Evolutionary conservation across 1,139 yeast species (phyloP).

Genomic region (Magnusiomyces tetraspermus): DNA sequence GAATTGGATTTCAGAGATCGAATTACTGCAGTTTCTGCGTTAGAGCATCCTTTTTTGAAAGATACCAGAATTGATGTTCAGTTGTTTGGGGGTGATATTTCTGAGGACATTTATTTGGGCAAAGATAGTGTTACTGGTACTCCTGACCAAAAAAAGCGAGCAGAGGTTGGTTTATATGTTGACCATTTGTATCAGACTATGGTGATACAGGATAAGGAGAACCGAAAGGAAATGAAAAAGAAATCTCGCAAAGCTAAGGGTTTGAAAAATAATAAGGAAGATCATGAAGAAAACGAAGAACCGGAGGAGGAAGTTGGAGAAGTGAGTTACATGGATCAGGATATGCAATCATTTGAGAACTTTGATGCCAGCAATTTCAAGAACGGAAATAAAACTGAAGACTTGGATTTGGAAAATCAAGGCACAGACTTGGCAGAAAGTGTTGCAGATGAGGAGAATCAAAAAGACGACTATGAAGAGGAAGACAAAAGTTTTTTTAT

Average conservation of each 20-base stretch:
- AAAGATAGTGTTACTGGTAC: no score
- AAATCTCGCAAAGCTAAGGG: no score
- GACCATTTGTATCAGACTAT: no score
- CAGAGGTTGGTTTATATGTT: no score
- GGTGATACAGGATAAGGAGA: no score
- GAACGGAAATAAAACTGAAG: not conserved
- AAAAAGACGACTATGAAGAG: not conserved
- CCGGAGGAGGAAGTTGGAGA: not conserved
- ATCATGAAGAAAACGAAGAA: no score
- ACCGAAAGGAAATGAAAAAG: no score
- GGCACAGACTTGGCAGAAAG: not conserved
- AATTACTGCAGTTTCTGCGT: slow-evolving; percentile 46
- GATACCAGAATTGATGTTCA: slow-evolving; percentile 8
- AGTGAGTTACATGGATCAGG: not conserved
- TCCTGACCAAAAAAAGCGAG: no score
- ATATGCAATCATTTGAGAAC: not conserved
- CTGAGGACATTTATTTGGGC: not conserved
- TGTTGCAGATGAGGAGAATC: not conserved
- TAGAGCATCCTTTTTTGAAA: slow-evolving; percentile 46
- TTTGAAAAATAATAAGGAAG: no score
- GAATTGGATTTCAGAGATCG: slow-evolving; percentile 50
- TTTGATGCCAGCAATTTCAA: not conserved
- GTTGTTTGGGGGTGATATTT: not conserved
- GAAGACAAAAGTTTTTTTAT: no score
- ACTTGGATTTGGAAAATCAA: not conserved